These are phyloP conservation scores for Penicillium subrubescens DNA, from an alignment of 495 filamentous ascomycete genomes.

Conservation along the genomic window DNA sequence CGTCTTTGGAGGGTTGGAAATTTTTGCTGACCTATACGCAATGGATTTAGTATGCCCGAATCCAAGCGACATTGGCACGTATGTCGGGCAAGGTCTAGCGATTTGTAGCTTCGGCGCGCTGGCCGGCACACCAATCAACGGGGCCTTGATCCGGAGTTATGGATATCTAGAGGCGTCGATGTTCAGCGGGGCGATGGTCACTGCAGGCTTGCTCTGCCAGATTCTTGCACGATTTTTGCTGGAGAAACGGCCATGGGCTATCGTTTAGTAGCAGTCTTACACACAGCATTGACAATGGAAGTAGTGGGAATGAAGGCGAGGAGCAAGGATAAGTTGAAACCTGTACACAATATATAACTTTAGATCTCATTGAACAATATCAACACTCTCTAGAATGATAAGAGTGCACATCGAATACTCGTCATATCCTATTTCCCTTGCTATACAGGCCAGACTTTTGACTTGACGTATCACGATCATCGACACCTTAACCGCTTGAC, in stretches of 20 bases:
- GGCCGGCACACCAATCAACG: background rate
- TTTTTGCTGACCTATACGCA: background rate
- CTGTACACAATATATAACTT: no score
- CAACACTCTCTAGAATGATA: no score
- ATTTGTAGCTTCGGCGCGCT: background rate
- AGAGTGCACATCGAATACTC: no score
- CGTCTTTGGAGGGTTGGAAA: background rate
- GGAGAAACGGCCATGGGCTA: background rate
- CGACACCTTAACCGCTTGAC: no score
- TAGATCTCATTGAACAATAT: no score
- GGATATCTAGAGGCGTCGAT: background rate
- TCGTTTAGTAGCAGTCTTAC: background rate
- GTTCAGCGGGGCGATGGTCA: background rate
- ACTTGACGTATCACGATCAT: no score
- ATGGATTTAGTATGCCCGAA: background rate
- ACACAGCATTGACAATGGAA: no score
- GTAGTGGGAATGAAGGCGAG: no score
- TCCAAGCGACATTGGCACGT: background rate
- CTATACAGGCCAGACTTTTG: no score
- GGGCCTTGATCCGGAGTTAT: background rate
- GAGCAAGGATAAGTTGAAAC: no score
- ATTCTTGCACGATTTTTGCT: background rate
- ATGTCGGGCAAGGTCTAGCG: background rate
- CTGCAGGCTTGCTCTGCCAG: background rate
- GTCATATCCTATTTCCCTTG: no score